Evolutionary conservation across 345 rosid genomes (phyloP), one percentile per base, ranked within the genome.

Genomic region (Melaleuca alternifolia): DNA sequence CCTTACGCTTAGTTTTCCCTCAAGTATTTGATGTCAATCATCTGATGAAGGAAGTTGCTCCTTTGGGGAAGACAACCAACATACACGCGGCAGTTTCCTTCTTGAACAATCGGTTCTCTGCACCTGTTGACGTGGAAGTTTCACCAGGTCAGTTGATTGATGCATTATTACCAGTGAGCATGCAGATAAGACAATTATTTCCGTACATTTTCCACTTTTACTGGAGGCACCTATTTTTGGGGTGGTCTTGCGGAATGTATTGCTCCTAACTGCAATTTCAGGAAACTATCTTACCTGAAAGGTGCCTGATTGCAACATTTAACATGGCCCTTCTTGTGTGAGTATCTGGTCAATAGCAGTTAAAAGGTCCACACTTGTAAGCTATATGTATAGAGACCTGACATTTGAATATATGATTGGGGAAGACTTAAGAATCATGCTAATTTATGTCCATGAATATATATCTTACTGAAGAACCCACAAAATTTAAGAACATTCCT

Each of bases 1-100:
- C 96, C 76, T 88, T 94, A 86, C 83, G 54, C 84, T 81, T 86
- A 84, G 95, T 82, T 86, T 96, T 95, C 75, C 98, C 98, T 83
- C 89, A 51, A 50, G 91, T 97, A 84, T 88, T 94, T 86, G 98
- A 97, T 91, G 92, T 97, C 89, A 94, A 90, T 91, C 91, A 90
- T 88, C 85, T 94, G 81, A 91, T 96, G 93, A 93, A 92, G 93
- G 92, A 91, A 85, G 88, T 93, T 88, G 90, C 92, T 56, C 92
- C 94, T 88, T 65, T 77, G 53, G 90, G 86, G 90, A 93, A 92
- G 85, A 83, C 85, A 57, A 90, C 88, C 82, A 93, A 90, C 89
- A 85, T 96, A 57, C 88, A 93, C 87, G 88, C 91, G 51, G 93
- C 95, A 51, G 87, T 90, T 82, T 89, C 93, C 59, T 91, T 91